Evolutionary conservation across 108 stramenopile species (phyloP).

Genomic region (Craspedostauros australis): DNA sequence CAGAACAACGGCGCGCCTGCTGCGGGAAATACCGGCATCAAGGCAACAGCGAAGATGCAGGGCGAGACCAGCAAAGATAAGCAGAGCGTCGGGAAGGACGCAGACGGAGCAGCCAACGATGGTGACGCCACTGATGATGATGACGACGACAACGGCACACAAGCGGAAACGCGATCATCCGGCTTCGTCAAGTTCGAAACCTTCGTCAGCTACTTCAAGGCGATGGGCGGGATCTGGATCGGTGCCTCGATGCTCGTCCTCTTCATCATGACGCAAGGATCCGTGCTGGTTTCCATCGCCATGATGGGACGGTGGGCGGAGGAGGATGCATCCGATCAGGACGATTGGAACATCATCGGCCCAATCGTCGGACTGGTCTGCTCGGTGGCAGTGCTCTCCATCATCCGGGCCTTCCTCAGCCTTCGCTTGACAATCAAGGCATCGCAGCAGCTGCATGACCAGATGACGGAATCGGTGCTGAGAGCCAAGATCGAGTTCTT

Average conservation of each 20-base stretch:
- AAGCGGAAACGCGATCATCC: slow-evolving; percentile 41
- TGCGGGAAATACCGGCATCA: too few species aligned
- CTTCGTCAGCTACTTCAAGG: slow-evolving; percentile 53
- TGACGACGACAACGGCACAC: slow-evolving; percentile 1
- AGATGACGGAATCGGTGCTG: slow-evolving; percentile 65
- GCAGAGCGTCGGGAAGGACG: not conserved
- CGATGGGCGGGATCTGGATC: slow-evolving; percentile 50
- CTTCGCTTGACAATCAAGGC: slow-evolving; percentile 48
- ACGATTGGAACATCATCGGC: slow-evolving; percentile 20
- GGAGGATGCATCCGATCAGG: slow-evolving; percentile 31
- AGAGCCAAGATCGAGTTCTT: slow-evolving; percentile 76
- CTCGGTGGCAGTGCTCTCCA: slow-evolving; percentile 30
- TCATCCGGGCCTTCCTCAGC: slow-evolving; percentile 36
- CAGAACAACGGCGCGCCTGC: too few species aligned
- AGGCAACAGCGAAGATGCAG: not conserved
- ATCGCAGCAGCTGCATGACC: slow-evolving; percentile 58
- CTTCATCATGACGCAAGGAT: slow-evolving; percentile 49
- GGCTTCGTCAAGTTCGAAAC: slow-evolving; percentile 65
- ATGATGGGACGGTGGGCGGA: slow-evolving; percentile 54
- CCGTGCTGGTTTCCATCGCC: slow-evolving; percentile 40
- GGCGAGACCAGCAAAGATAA: not conserved
- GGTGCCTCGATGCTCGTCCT: slow-evolving; percentile 37
- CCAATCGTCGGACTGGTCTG: slow-evolving; percentile 37
- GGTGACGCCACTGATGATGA: not conserved
- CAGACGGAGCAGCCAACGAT: slow-evolving; percentile 11